These are phyloP conservation scores for Lathyrus aphaca DNA, from an alignment of 306 rosid species.

Conservation along the genomic window DNA sequence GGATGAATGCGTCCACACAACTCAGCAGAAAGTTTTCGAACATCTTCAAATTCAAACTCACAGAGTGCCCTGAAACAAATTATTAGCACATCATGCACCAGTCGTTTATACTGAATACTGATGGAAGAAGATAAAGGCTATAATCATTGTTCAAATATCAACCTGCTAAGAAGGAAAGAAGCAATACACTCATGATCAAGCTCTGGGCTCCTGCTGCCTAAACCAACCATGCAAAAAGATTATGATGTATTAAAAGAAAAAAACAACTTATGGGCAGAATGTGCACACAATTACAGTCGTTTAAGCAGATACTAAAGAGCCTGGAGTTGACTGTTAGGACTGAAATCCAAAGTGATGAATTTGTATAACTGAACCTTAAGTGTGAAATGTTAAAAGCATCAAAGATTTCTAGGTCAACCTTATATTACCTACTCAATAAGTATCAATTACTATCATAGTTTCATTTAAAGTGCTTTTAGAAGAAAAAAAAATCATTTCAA, in stretches of 20 bases:
- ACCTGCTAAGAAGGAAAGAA: constrained; percentile 68
- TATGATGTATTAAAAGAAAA: neutral
- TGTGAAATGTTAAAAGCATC: constrained; percentile 5
- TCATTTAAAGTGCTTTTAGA: constrained; percentile 38
- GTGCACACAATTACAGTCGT: neutral
- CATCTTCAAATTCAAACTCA: constrained; percentile 82
- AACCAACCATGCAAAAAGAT: constrained; percentile 42
- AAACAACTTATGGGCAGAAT: constrained; percentile 6
- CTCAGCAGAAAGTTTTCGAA: constrained; percentile 88
- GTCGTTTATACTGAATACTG: constrained; percentile 32
- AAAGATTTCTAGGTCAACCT: constrained; percentile 19
- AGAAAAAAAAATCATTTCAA: neutral
- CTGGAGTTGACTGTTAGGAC: constrained; percentile 2
- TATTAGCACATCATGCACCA: constrained; percentile 23
- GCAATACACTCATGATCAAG: constrained; percentile 54
- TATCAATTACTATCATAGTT: constrained; percentile 1
- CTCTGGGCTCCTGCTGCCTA: constrained; percentile 48
- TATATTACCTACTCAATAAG: constrained; percentile 18
- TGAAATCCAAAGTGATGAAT: constrained; percentile 33
- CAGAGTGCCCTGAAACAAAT: constrained; percentile 64
- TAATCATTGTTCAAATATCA: constrained; percentile 21
- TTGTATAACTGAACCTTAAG: constrained; percentile 21
- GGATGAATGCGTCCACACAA: constrained; percentile 93
- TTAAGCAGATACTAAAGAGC: constrained; percentile 2
- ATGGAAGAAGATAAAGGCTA: constrained; percentile 28